Evolutionary conservation across 75 land plant genomes (phyloP).

Genomic region (Azolla pinnata): DNA sequence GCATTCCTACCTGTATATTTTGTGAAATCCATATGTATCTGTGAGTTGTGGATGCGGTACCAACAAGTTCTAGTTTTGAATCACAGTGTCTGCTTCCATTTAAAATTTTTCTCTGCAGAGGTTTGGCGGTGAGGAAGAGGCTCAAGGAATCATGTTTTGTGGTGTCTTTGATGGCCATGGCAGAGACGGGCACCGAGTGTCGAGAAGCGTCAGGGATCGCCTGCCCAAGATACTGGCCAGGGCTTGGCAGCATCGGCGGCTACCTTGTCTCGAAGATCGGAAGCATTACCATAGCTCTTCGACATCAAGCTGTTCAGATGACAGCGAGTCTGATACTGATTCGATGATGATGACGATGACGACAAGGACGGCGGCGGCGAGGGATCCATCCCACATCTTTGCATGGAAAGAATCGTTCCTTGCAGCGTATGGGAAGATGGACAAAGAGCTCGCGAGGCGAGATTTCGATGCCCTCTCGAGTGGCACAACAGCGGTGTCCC

Average conservation of each 20-base stretch:
- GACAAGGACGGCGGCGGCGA: slow-evolving; percentile 3
- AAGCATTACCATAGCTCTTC: no score
- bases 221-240: slow-evolving; percentile 49
- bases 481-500: slow-evolving; percentile 49
- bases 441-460: slow-evolving; percentile 39
- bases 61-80: no score
- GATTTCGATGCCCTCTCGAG: slow-evolving; percentile 42
- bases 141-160: slow-evolving; percentile 50
- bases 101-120: slow-evolving; percentile 28
- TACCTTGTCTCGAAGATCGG: no score
- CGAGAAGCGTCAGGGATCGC: slow-evolving; percentile 62
- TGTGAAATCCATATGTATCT: no score
- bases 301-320: background rate
- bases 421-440: slow-evolving; percentile 52
- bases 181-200: slow-evolving; percentile 60
- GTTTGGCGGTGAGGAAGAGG: slow-evolving; percentile 47
- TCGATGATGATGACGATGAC: background rate
- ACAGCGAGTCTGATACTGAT: background rate
- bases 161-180: slow-evolving; percentile 90
- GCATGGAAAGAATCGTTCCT: slow-evolving; percentile 47
- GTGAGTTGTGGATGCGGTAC: no score
- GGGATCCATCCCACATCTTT: slow-evolving; percentile 14
- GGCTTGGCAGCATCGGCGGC: slow-evolving; percentile 40
- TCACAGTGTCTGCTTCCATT: no score
- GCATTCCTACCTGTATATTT: no score